A percentile compares a stretch with the other conserved stretches of the same genome.
These are phyloP conservation scores for Apiospora kogelbergensis DNA, from an alignment of 2,329 filamentous ascomycete genomes.

Conservation along the genomic window DNA sequence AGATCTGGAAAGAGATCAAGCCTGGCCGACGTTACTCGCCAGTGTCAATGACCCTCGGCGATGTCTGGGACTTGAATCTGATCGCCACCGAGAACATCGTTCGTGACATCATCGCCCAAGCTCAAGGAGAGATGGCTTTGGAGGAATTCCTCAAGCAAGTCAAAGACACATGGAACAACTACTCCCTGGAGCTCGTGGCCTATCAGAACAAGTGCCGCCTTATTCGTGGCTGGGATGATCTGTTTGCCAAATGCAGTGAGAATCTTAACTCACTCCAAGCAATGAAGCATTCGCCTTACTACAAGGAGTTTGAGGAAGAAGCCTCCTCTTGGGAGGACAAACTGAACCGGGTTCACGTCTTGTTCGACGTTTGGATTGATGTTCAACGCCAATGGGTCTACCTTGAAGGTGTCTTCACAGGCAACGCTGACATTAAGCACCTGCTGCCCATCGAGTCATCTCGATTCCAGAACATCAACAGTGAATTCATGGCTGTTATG, in stretches of 20 bases:
- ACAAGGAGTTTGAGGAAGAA: conserved; percentile 98
- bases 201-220: conserved; percentile 98
- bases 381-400: conserved; percentile 99
- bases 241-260: conserved; percentile 98
- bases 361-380: conserved; percentile 99
- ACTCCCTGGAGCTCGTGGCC: conserved; percentile 88
- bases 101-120: conserved; percentile 90
- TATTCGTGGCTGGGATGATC: conserved; percentile 95
- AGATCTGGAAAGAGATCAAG: conserved; percentile 94
- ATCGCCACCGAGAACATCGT: conserved; percentile 84
- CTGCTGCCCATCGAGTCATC: conserved; percentile 94
- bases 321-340: conserved; percentile 97
- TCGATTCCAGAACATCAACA: conserved; percentile 98
- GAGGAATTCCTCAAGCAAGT: conserved; percentile 98
- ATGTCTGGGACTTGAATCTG: conserved; percentile 97
- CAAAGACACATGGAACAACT: conserved; percentile 94
- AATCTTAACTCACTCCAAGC: conserved; percentile 96
- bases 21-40: conserved; percentile 93
- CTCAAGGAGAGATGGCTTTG: conserved; percentile 95
- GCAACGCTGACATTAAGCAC: conserved; percentile 98
- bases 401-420: conserved; percentile 96
- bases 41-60: conserved; percentile 92
- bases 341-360: conserved; percentile 91
- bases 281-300: conserved; percentile 98
- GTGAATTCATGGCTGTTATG: conserved; percentile 98